A percentile compares a stretch with the other conserved stretches of the same genome.
These are phyloP conservation scores for Calendula officinalis DNA, from an alignment of 129 eudicot genomes.

Conservation along the genomic window DNA sequence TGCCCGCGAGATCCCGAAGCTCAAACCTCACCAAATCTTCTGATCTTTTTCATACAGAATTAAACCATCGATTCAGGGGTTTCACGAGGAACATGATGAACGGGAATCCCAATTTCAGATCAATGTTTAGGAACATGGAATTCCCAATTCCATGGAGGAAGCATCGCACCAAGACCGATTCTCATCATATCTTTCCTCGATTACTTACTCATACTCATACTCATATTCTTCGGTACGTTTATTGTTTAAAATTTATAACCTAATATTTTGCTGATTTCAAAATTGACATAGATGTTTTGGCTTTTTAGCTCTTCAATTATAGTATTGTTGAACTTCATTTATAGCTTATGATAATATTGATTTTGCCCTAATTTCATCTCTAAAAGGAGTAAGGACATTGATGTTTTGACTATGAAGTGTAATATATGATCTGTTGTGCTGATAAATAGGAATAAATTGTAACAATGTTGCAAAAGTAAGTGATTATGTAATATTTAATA, in stretches of 20 bases:
- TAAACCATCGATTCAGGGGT: conserved; percentile 13
- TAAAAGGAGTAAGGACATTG: too few species aligned
- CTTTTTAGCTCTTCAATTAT: too few species aligned
- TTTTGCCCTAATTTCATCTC: too few species aligned
- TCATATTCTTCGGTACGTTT: conserved; percentile 6
- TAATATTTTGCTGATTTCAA: too few species aligned
- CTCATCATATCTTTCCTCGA: conserved; percentile 1
- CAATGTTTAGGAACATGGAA: conserved; percentile 17
- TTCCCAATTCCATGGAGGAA: conserved; percentile 29
- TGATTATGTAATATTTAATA: too few species aligned
- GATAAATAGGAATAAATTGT: too few species aligned
- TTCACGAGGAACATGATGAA: conserved; percentile 25
- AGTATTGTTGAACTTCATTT: too few species aligned
- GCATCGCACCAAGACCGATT: conserved; percentile 31
- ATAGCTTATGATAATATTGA: too few species aligned
- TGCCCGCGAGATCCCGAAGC: conserved; percentile 29
- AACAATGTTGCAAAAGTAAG: too few species aligned
- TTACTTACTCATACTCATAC: neutral
- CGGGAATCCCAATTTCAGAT: conserved; percentile 37
- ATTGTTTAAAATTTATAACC: conserved; percentile 8
- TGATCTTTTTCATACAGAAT: neutral
- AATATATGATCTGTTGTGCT: too few species aligned
- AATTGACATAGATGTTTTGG: too few species aligned
- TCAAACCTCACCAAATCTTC: neutral
- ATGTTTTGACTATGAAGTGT: too few species aligned